Percentiles rank a stretch among this genome's conserved stretches.
phyloP scores from a whole-genome alignment of 164 flowering plant genomes.

The Sedum album region DNA sequence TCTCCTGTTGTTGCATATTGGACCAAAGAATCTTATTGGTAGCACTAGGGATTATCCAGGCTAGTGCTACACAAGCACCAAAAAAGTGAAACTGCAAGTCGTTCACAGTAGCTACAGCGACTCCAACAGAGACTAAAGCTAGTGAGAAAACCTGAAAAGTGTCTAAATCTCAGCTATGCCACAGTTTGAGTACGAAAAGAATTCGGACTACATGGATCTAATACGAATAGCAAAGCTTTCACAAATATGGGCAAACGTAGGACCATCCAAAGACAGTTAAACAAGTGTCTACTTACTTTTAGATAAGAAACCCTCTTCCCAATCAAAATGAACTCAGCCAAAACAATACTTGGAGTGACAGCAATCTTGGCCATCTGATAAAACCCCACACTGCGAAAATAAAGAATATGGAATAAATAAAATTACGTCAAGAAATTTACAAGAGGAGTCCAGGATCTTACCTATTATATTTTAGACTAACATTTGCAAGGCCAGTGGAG shows the following conservation, averaged over 20 bases:
- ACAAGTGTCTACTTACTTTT: slow-evolving; percentile 40
- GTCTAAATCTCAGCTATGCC: slow-evolving; percentile 3
- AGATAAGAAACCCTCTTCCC: slow-evolving; percentile 50
- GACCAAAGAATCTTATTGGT: slow-evolving; percentile 92
- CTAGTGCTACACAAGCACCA: slow-evolving; percentile 88
- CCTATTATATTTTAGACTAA: slow-evolving; percentile 95
- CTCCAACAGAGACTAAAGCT: slow-evolving; percentile 74
- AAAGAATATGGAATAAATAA: slow-evolving; percentile 7
- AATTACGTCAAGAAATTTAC: not conserved
- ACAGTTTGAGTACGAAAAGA: not conserved
- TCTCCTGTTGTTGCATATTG: slow-evolving; percentile 84
- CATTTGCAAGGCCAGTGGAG: slow-evolving; percentile 94
- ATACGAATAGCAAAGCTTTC: not conserved
- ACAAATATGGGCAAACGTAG: not conserved
- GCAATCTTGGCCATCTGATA: slow-evolving; percentile 99
- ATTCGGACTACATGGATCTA: not conserved
- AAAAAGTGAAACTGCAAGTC: slow-evolving; percentile 86
- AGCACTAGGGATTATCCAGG: slow-evolving; percentile 96
- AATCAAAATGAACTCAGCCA: slow-evolving; percentile 72
- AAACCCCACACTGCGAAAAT: slow-evolving; percentile 73
- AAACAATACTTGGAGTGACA: slow-evolving; percentile 91
- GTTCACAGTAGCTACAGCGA: slow-evolving; percentile 90
- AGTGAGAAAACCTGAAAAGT: slow-evolving; percentile 72
- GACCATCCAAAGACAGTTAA: not conserved
- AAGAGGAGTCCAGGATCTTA: slow-evolving; percentile 15